Percentiles rank a stretch among this genome's conserved stretches.
phyloP scores from a whole-genome alignment of 2,329 filamentous ascomycete species.

The Orbilia ellipsospora region DNA sequence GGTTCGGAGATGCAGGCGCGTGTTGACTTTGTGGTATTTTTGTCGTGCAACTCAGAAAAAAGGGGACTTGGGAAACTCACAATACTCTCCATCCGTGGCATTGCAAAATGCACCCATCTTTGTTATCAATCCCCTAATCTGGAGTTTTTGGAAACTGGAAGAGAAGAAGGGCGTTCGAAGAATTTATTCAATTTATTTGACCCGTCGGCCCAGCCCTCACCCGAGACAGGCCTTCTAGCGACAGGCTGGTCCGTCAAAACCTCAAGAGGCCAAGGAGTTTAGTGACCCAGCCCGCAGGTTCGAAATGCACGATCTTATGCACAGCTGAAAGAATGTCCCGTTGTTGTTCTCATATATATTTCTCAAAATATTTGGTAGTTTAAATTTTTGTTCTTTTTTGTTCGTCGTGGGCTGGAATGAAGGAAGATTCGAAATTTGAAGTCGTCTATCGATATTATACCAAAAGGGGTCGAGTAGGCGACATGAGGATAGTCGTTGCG shows the following conservation, averaged over 20 bases:
- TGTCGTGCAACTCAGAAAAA: slow-evolving; percentile 6
- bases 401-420: too few species aligned
- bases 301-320: slow-evolving; percentile 13
- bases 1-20: background rate
- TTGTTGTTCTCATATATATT: slow-evolving; percentile 17
- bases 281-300: slow-evolving; percentile 14
- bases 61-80: slow-evolving; percentile 26
- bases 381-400: too few species aligned
- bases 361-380: too few species aligned
- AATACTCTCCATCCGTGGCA: slow-evolving; percentile 40
- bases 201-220: slow-evolving; percentile 20
- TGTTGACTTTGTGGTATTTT: slow-evolving; percentile 46
- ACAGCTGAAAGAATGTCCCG: slow-evolving; percentile 24
- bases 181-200: slow-evolving; percentile 36
- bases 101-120: slow-evolving; percentile 48
- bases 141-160: slow-evolving; percentile 29
- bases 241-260: slow-evolving; percentile 24
- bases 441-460: slow-evolving; percentile 36
- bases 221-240: slow-evolving; percentile 2
- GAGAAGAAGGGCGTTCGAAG: slow-evolving; percentile 26
- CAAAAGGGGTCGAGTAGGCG: slow-evolving; percentile 39
- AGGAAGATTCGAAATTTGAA: background rate
- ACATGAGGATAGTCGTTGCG: slow-evolving; percentile 47
- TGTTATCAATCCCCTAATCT: slow-evolving; percentile 3
- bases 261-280: slow-evolving; percentile 7